Evolutionary conservation across 1,284 basidiomycete species (phyloP).

Genomic region (Moesziomyces sp.): DNA sequence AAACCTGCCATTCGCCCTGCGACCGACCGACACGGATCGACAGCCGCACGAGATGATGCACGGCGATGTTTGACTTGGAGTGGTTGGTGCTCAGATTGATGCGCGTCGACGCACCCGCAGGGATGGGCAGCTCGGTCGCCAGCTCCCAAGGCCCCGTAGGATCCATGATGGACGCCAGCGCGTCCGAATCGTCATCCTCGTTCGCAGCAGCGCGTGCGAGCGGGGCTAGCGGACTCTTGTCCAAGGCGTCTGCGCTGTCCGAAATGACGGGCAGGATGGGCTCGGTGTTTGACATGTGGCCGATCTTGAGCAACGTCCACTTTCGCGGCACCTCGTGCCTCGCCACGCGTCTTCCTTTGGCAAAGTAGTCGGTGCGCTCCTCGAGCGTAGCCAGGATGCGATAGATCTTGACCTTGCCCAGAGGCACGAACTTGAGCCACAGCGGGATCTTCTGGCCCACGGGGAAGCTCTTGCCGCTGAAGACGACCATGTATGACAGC

Average conservation of each 20-base stretch:
- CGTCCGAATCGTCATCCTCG: conserved; percentile 50
- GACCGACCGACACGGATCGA: conserved; percentile 81
- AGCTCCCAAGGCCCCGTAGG: conserved; percentile 73
- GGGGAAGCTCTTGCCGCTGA: conserved; percentile 75
- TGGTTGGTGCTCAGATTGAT: conserved; percentile 87
- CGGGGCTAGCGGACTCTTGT: conserved; percentile 69
- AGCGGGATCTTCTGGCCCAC: conserved; percentile 86
- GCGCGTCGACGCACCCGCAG: conserved; percentile 66
- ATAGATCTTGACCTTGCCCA: conserved; percentile 83
- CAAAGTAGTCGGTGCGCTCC: conserved; percentile 73
- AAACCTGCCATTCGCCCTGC: conserved; percentile 24
- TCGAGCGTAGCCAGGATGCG: conserved; percentile 82
- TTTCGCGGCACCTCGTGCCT: conserved; percentile 79
- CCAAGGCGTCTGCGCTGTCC: conserved; percentile 69
- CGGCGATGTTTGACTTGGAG: conserved; percentile 80
- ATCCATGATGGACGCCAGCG: conserved; percentile 69
- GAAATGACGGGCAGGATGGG: conserved; percentile 78
- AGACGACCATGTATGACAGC: conserved; percentile 81
- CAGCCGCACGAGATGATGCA: conserved; percentile 84
- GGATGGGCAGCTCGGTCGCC: conserved; percentile 64
- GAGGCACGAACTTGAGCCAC: conserved; percentile 82
- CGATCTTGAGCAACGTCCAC: conserved; percentile 75
- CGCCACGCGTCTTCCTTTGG: conserved; percentile 72
- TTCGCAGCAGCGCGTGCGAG: conserved; percentile 51
- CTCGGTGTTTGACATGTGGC: conserved; percentile 72